These are phyloP conservation scores for Plasmodium malariae DNA, from an alignment of 169 alveolate species.

Conservation along the genomic window DNA sequence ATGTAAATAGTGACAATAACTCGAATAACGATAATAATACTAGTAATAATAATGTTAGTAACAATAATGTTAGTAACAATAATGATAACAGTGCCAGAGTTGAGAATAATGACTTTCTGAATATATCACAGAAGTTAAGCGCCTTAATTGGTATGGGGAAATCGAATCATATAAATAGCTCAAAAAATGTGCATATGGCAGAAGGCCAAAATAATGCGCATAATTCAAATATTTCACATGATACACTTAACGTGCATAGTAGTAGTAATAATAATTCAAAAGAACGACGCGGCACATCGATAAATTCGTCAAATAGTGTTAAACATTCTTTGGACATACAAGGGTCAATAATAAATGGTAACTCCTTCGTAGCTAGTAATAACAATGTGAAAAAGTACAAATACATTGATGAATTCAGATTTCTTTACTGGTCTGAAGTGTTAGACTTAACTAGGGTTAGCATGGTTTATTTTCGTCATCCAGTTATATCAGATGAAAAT, in stretches of 20 bases:
- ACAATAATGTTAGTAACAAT: background rate
- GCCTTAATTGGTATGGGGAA: constrained; percentile 5
- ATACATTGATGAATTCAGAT: constrained; percentile 27
- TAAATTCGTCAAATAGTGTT: background rate
- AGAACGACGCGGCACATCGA: background rate
- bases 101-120: background rate
- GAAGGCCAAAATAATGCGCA: background rate
- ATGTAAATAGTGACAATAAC: background rate
- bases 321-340: background rate
- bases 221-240: background rate
- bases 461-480: constrained; percentile 72
- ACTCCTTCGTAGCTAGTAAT: background rate
- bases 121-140: constrained; percentile 17
- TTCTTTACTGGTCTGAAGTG: constrained; percentile 73
- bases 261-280: background rate
- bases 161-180: background rate
- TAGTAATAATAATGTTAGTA: background rate
- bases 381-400: constrained; percentile 10
- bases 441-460: constrained; percentile 73
- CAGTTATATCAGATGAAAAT: constrained; percentile 54
- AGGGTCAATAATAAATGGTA: background rate
- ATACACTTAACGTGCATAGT: background rate
- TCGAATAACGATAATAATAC: background rate
- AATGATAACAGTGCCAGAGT: background rate
- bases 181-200: background rate